Evolutionary conservation across 1,284 basidiomycete species (phyloP), one percentile per base, ranked within the genome.

Genomic region (Phellinidium pouzarii): DNA sequence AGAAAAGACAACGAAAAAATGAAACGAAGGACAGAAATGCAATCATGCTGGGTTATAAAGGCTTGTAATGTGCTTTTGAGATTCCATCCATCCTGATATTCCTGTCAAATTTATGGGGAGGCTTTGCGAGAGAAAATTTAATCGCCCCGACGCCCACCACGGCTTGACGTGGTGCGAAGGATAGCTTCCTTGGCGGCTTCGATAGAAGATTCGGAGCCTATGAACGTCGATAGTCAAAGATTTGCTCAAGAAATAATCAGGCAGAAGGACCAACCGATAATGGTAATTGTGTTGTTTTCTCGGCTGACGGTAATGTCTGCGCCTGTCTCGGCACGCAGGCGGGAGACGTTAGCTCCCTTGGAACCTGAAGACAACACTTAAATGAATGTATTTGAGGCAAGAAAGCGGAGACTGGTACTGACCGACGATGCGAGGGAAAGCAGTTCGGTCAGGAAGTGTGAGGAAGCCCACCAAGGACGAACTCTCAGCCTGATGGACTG

Each of bases 251-350:
- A n/a, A 8, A 25, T 53, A 44, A 57, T 23, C 53, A 50, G 54
- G 20, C 41, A 34, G 56, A 52, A 41, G 34, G 27, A 73, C 84
- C 62, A 60, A 92, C 91, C 87, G 47, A 86, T 79, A 63, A 94
- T 87, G 57, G 87, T 80, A 62, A 94, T 91, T 22, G 84, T 84
- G 64, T 77, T 89, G 64, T 87, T 87, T 59, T 93, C 90, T 60
- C 87, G 81, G 66, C 88, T 81, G 58, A 94, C 89, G 42, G 82
- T 89, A 59, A 95, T 92, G 65, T 94, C 91, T 51, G 91, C 87
- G 38, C 90, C 89, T 50, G 88, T 94, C 69, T 93, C 90, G 52
- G 77, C 78, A 55, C 92, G 83, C 45, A 95, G 77, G 52, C 91
- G 83, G 48, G 83, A 75, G 54, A 94, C 89, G 61, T 91, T 94